Base-by-base conservation (phyloP, 2,329 filamentous ascomycete species). In the Microdochium nivale region DNA sequence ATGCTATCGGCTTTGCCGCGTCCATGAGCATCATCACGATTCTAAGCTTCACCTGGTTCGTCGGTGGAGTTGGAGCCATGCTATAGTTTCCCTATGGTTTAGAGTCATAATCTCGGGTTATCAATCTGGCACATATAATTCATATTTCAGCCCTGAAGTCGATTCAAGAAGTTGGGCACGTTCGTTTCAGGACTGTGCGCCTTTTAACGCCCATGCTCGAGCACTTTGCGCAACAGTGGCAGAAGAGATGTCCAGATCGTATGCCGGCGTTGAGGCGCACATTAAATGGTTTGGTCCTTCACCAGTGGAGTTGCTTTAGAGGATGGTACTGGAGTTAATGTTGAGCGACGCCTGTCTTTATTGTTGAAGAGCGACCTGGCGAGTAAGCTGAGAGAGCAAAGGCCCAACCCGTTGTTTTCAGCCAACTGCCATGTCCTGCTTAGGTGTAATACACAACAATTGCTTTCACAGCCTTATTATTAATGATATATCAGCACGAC, bases 21-120 rank as follows among this genome's bases (percentile, higher is more conserved):
- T 68, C 71, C 13, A 82, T 83, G 76, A 74, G 75, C 58, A 48
- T 77, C 30, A 62, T 81, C 44, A 84, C 81, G 1, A 68, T 84
- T 3, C 56, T 79, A 27, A 80, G 77, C 62, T 84, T 85, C 57
- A 83, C 80, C 27, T 84, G 80, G 80, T 84, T 84, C 58, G 79
- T 83, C 35, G 71, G 71, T 24, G 80, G 81, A 2, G 61, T 80
- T 11, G 70, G 66, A 9, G 59, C 70, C 33, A 62, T 71, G 24
- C 44, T 62, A 50, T 65, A 61, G 52, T 25, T 8, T 30, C 19
- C 3, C 19, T 2, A 11, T 33, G 25, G 9, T 27, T 9, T 16
- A 27, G 4, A 24, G 21, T 13, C 40, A 10, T 19, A 13, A 19
- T 19, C 19, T 11, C 7, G 19, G 5, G 16, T 23, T 11, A 23